Conservation (phyloP, 2,329 filamentous ascomycete genomes). For the Penicillium glabrum region DNA sequence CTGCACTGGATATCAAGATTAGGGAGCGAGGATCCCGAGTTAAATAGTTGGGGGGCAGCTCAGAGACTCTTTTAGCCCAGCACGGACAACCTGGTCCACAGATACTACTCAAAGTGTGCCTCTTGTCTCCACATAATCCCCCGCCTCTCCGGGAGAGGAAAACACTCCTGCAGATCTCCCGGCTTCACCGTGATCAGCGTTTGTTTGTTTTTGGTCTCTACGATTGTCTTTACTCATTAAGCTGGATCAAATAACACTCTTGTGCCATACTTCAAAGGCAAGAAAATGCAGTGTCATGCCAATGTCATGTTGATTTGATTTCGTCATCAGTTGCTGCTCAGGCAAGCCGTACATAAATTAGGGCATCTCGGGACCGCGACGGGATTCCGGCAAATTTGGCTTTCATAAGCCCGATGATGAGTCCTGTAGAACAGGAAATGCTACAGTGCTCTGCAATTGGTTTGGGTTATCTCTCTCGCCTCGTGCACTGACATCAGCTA, state of each 20-base stretch:
- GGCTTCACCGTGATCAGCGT: neutral
- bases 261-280: neutral
- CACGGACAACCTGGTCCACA: neutral
- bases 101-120: slow-evolving; percentile 8
- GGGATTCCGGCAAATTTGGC: slow-evolving; percentile 9
- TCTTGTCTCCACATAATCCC: slow-evolving; percentile 3
- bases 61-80: neutral
- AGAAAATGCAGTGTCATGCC: neutral
- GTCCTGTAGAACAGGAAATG: neutral
- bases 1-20: neutral
- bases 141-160: slow-evolving; percentile 11
- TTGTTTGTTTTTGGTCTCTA: neutral
- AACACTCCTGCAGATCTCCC: neutral
- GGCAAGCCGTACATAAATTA: neutral
- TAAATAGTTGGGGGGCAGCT: neutral
- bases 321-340: neutral
- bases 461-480: slow-evolving; percentile 4
- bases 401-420: neutral
- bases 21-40: neutral
- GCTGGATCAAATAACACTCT: neutral
- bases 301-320: neutral
- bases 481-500: slow-evolving; percentile 1
- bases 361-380: slow-evolving; percentile 12
- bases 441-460: neutral
- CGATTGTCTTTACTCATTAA: neutral